A percentile compares a stretch with the other conserved stretches of the same genome.
Evolutionary conservation across 306 rosid genomes (phyloP).

Genomic region (Ziziphus jujuba): DNA sequence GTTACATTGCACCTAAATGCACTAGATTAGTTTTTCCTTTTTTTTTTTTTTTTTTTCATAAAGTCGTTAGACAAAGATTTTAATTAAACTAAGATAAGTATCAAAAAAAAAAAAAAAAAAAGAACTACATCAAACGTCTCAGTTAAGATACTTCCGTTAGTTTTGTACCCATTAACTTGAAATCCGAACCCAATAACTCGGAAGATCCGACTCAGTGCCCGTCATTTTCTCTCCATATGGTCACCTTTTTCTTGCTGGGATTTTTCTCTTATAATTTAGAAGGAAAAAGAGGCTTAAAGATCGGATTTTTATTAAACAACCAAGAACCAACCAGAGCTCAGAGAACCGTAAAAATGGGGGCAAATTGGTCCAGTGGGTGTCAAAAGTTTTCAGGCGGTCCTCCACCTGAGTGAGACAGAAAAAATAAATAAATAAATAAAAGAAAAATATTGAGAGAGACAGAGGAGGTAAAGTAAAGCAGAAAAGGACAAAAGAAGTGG

Average conservation of each 20-base stretch:
- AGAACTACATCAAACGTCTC: background rate
- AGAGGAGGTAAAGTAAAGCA: background rate
- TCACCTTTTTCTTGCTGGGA: no score
- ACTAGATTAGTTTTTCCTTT: background rate
- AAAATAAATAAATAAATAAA: background rate
- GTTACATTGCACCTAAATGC: slow-evolving; percentile 31
- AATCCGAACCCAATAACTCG: slow-evolving; percentile 5
- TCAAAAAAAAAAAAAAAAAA: background rate
- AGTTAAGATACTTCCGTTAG: background rate
- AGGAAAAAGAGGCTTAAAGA: background rate
- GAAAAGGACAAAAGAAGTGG: slow-evolving; percentile 30
- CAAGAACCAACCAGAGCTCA: no score
- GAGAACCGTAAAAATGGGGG: background rate
- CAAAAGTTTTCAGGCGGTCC: background rate
- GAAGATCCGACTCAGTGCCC: slow-evolving; percentile 5
- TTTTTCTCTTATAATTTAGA: background rate
- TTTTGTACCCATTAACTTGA: background rate
- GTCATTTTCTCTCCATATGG: no score
- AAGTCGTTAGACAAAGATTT: background rate
- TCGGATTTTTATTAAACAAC: background rate
- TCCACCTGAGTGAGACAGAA: background rate
- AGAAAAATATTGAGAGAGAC: no score
- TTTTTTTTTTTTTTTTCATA: background rate
- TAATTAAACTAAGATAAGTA: no score
- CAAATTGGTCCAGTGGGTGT: no score